These are phyloP conservation scores for Candida schatavii DNA, from an alignment of 805 yeast species.

Conservation along the genomic window DNA sequence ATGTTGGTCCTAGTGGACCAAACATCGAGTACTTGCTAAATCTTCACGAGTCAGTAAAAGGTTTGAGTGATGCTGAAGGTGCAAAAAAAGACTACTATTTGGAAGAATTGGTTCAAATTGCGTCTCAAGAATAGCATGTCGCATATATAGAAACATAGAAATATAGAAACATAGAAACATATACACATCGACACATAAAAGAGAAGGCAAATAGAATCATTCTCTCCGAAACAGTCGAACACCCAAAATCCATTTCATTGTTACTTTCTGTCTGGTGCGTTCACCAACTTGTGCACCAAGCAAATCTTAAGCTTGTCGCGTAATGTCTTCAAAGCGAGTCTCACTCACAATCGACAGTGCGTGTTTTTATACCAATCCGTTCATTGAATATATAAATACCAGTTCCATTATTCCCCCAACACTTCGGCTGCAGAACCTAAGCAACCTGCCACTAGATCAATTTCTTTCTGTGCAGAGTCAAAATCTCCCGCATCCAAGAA, in stretches of 20 bases:
- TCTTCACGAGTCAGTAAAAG: conserved; percentile 46
- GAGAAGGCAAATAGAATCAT: no score
- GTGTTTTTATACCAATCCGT: background rate
- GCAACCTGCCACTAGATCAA: conserved; percentile 37
- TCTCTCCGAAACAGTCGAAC: no score
- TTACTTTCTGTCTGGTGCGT: no score
- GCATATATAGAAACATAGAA: no score
- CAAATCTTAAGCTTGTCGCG: background rate
- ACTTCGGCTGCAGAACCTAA: background rate
- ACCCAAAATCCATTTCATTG: no score
- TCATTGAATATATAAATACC: background rate
- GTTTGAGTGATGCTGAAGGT: conserved; percentile 17
- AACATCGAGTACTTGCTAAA: conserved; percentile 67
- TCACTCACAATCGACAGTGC: no score
- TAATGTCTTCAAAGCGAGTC: conserved; percentile 7
- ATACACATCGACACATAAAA: no score
- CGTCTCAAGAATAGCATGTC: no score
- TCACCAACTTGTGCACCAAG: no score
- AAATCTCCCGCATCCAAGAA: conserved; percentile 50
- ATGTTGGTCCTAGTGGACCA: conserved; percentile 79
- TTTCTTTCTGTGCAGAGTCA: conserved; percentile 52
- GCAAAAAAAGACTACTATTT: conserved; percentile 29
- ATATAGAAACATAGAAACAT: no score
- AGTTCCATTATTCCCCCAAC: background rate
- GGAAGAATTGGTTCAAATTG: conserved; percentile 23